Percentiles rank a stretch among this genome's conserved stretches.
phyloP scores from a whole-genome alignment of 345 rosid species.

The Chamaenerion angustifolium region DNA sequence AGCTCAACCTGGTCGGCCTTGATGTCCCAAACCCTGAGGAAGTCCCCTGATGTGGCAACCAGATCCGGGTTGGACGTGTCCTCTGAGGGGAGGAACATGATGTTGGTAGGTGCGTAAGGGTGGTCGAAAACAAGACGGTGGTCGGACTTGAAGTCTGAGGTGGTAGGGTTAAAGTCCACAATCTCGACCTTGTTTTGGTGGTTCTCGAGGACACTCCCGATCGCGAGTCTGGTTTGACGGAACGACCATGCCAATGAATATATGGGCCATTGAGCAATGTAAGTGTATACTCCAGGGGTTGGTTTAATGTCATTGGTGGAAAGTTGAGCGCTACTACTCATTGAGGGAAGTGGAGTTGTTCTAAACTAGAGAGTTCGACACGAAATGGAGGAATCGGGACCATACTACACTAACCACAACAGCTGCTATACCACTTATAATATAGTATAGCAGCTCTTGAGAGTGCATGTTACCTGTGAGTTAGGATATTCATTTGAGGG shows the following conservation, averaged over 20 bases:
- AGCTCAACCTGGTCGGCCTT: constrained; percentile 37
- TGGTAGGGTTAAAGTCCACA: constrained; percentile 25
- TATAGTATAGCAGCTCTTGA: no score
- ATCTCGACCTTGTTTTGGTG: constrained; percentile 41
- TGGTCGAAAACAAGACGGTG: constrained; percentile 35
- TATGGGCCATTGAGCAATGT: constrained; percentile 39
- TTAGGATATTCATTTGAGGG: no score
- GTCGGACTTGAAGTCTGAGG: constrained; percentile 27
- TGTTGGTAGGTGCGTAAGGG: constrained; percentile 49
- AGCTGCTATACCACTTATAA: no score
- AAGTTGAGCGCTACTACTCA: no score
- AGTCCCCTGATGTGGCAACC: constrained; percentile 46
- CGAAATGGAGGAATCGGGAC: no score
- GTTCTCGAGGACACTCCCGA: constrained; percentile 46
- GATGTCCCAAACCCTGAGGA: constrained; percentile 38
- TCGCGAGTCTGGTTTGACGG: constrained; percentile 30
- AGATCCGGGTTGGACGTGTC: constrained; percentile 25
- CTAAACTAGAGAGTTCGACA: no score
- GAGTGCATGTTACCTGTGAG: no score
- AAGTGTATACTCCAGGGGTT: constrained; percentile 23
- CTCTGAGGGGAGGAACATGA: constrained; percentile 44
- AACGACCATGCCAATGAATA: constrained; percentile 41
- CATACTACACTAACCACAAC: no score
- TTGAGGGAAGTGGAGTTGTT: no score
- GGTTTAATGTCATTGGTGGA: no score